phyloP scores from a whole-genome alignment of 352 stramenopile species.

The Globisporangium okanoganense region DNA sequence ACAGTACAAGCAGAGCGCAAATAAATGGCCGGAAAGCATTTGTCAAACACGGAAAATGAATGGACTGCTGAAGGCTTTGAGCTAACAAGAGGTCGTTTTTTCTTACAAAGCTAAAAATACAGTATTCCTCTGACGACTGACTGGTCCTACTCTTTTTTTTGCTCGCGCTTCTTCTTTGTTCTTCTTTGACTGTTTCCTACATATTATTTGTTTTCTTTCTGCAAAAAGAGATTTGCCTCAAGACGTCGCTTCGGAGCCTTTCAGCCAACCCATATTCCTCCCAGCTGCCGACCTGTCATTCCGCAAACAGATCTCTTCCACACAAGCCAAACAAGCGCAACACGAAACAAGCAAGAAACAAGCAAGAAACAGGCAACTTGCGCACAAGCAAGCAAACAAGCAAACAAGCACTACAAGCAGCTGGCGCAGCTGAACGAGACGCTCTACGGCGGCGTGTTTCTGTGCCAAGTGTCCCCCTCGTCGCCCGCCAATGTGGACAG shows the following conservation, averaged over 20 bases:
- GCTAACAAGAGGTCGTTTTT: no score
- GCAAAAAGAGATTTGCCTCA: not conserved
- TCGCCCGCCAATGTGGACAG: not conserved
- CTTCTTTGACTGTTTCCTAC: no score
- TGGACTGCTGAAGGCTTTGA: no score
- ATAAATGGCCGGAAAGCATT: no score
- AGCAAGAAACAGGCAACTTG: conserved; percentile 1
- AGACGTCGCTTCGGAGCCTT: not conserved
- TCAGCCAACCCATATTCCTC: no score
- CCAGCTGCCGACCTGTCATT: not conserved
- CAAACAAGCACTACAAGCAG: conserved; percentile 5
- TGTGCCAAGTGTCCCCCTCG: not conserved
- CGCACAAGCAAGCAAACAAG: not conserved
- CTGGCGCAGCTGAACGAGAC: conserved; percentile 1
- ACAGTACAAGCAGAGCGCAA: no score
- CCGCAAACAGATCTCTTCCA: not conserved
- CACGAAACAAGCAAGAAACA: no score
- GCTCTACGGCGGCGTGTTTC: not conserved
- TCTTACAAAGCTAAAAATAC: no score
- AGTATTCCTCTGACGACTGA: no score
- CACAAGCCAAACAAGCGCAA: not conserved
- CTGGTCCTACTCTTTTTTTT: no score
- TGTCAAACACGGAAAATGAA: no score
- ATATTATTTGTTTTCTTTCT: not conserved
- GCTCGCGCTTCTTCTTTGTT: no score